phyloP scores from a whole-genome alignment of 257 asterid genomes.

The Salvia rosmarinus region DNA sequence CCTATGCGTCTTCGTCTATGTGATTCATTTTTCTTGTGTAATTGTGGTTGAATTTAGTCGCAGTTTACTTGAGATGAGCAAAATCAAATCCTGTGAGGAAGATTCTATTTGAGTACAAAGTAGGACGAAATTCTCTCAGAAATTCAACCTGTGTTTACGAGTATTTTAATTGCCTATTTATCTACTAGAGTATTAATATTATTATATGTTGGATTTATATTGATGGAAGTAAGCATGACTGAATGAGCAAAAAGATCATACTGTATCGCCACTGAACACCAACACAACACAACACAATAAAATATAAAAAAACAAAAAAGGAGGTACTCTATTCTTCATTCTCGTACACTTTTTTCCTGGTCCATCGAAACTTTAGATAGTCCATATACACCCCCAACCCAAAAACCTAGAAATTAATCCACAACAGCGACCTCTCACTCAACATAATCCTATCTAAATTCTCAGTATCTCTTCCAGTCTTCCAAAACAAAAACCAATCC shows the following conservation, averaged over 20 bases:
- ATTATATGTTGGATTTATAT: too few relatives aligned
- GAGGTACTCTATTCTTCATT: conserved; percentile 2
- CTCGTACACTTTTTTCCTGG: conserved; percentile 17
- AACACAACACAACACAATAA: not conserved
- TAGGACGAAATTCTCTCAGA: too few relatives aligned
- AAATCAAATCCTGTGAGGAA: too few relatives aligned
- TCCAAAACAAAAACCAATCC: conserved; percentile 11
- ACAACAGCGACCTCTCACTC: conserved; percentile 1
- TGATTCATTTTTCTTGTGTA: too few relatives aligned
- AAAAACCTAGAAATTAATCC: conserved; percentile 20
- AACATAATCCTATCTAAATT: not conserved
- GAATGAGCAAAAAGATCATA: not conserved
- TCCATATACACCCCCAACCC: conserved; percentile 28
- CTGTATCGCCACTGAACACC: not conserved
- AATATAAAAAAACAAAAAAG: not conserved
- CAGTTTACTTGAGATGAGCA: too few relatives aligned
- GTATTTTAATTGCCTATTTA: too few relatives aligned
- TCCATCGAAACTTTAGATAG: conserved; percentile 16
- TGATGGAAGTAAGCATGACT: too few relatives aligned
- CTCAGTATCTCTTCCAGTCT: not conserved
- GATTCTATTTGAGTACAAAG: too few relatives aligned
- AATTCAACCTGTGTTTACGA: too few relatives aligned
- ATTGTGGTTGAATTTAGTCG: too few relatives aligned
- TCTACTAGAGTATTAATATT: too few relatives aligned
- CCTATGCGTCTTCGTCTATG: too few relatives aligned